Evolutionary conservation across 495 filamentous ascomycete genomes (phyloP), one percentile per base, ranked within the genome.

Genomic region (Aspergillus sclerotiicarbonarius): DNA sequence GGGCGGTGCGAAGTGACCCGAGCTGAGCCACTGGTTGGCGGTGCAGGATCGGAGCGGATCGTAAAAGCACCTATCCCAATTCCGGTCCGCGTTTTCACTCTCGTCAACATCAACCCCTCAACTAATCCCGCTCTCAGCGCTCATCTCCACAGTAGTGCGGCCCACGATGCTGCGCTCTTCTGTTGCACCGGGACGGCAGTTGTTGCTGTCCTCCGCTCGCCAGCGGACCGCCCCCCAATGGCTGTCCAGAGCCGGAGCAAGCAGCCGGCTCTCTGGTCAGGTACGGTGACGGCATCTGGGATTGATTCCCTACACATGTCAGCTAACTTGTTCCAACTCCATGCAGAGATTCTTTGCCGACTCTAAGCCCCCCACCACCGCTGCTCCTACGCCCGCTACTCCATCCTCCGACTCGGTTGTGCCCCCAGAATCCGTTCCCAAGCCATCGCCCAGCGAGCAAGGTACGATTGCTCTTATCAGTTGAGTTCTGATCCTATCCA

Each of bases 391-490:
- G 3, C 77, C 76, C 44, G 74, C 62, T 29, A 65, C 76, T 46
- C 78, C 78, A 51, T 78, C 82, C 19, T 74, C 78, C 53, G 67
- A 75, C 41, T 75, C 84, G n/a, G 72, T 77, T 46, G 81, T 90
- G 47, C 75, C 83, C 29, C 74, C 84, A 46, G 79, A 87, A 63
- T 81, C 84, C 48, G 76, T 87, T 10, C 84, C 89, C 31, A 81
- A 81, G 56, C 83, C 84, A 8, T 70, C 80, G 2, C 70, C 85
- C 47, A 70, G 75, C 51, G 71, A 71, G 59, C 67, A 76, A 66
- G 79, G 74, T 65, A 72, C 66, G 54, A 71, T 73, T 49, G 74
- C 70, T 47, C 61, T 61, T 51, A 29, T 55, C 52, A 56, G 57
- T 57, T 54, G 46, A 65, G 30, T 20, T 18, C 33, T 45, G 29